Evolutionary conservation across 768 basidiomycete species (phyloP).

Genomic region (Ephemerocybe angulata): DNA sequence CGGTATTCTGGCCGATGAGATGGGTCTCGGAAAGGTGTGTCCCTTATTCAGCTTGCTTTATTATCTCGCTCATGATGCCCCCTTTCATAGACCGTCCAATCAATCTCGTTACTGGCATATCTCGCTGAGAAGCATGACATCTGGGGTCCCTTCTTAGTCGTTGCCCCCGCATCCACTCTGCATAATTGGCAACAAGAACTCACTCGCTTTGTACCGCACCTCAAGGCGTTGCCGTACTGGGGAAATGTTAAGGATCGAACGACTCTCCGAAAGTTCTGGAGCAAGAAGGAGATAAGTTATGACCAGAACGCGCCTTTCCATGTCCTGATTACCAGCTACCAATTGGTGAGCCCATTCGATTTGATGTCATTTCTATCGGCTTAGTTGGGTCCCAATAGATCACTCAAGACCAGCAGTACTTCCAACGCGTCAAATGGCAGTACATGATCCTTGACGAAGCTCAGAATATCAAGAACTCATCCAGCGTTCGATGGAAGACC

Average conservation of each 20-base stretch:
- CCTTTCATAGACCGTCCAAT: slow-evolving; percentile 80
- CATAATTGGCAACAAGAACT: slow-evolving; percentile 99
- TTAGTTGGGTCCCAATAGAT: slow-evolving; percentile 45
- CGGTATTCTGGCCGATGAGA: slow-evolving; percentile 97
- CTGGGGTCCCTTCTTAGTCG: slow-evolving; percentile 98
- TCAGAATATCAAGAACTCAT: slow-evolving; percentile 98
- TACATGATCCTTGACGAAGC: slow-evolving; percentile 99
- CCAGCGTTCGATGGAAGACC: slow-evolving; percentile 96
- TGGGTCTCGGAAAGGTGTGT: slow-evolving; percentile 86
- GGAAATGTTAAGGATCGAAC: slow-evolving; percentile 95
- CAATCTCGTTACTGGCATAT: slow-evolving; percentile 92
- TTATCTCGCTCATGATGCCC: not conserved
- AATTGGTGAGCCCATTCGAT: slow-evolving; percentile 57
- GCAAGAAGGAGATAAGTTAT: slow-evolving; percentile 94
- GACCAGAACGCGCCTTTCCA: slow-evolving; percentile 95
- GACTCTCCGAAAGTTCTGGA: slow-evolving; percentile 95
- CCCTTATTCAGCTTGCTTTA: not conserved
- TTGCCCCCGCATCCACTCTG: slow-evolving; percentile 93
- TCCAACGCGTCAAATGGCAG: slow-evolving; percentile 97
- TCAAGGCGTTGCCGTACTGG: slow-evolving; percentile 98
- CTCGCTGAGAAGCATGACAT: slow-evolving; percentile 96
- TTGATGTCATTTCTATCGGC: not conserved
- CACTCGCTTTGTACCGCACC: slow-evolving; percentile 87
- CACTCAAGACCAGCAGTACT: slow-evolving; percentile 96
- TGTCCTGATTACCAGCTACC: slow-evolving; percentile 94